Conservation (phyloP, 176 grass and related monocot genomes). For the Alopecurus myosuroides region DNA sequence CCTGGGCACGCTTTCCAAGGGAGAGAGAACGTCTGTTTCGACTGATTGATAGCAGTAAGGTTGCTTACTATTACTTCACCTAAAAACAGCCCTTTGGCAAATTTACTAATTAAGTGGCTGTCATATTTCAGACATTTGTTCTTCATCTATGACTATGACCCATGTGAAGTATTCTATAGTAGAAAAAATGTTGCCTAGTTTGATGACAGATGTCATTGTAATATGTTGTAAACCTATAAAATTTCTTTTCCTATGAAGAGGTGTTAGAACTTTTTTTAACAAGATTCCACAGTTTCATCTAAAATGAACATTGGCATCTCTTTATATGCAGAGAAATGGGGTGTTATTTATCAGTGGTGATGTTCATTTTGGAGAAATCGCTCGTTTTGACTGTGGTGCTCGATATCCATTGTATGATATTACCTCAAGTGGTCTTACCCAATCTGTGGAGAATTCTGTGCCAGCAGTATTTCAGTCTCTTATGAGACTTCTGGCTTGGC, state of each 20-base stretch:
- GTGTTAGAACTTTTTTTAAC: not conserved
- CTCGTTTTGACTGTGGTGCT: slow-evolving; percentile 68
- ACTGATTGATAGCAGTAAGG: slow-evolving; percentile 88
- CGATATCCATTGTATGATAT: slow-evolving; percentile 81
- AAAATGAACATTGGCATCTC: slow-evolving; percentile 4
- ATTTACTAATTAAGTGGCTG: not conserved
- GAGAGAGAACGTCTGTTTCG: slow-evolving; percentile 78
- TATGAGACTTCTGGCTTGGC: slow-evolving; percentile 50
- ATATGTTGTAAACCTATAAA: not conserved
- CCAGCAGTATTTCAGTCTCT: slow-evolving; percentile 43
- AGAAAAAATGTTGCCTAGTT: not conserved
- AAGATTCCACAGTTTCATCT: not conserved
- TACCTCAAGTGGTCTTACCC: slow-evolving; percentile 93
- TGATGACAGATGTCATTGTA: not conserved
- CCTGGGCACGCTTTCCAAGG: slow-evolving; percentile 82
- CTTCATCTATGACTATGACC: not conserved
- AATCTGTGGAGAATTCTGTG: slow-evolving; percentile 63
- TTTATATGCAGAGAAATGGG: slow-evolving; percentile 66
- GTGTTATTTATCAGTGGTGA: slow-evolving; percentile 89
- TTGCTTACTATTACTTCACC: slow-evolving; percentile 30
- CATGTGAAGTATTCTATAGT: not conserved
- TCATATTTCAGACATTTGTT: not conserved
- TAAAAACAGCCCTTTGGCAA: slow-evolving; percentile 7
- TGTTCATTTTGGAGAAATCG: slow-evolving; percentile 97
- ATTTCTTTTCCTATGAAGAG: not conserved